Base-by-base conservation (phyloP, 179 eudicot genomes). In the Actinidia arguta region DNA sequence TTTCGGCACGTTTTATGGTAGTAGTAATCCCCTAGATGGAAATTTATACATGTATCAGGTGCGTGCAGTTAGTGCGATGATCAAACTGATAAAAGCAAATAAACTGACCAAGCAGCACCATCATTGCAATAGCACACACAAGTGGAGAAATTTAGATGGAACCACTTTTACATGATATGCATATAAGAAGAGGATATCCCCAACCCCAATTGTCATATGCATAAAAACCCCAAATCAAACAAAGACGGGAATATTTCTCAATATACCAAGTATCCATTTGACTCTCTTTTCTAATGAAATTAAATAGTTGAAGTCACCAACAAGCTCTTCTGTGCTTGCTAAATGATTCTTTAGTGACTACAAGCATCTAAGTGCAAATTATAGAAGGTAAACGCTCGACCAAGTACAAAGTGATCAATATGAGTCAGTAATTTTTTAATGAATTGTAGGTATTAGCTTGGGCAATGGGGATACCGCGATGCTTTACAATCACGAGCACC, bases 31-130 rank as follows among this genome's bases (percentile, higher is more conserved):
- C 39, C 58, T 27, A 50, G 17, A 73, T 24, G 42, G 75, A 70
- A 70, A n/a, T 25, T 2, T 72, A 47, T 47, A 18, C 12, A 55
- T 36, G 47, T 31, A 75, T 36, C 64, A 54, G 14, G 64, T 27
- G 46, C 48, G 36, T 55, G 73, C 46, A 66, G 44, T 42, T 12
- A 42, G n/a, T 42, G 50, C 20, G 42, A 69, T 42, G 25, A 42
- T 69, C 73, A 42, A 20, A 69, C 24, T 69, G 47, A 39, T 8
- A 42, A 69, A 69, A 42, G 73, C 14, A 69, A 69, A 69, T 51
- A 51, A 51, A 73, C 59, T 50, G 13, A 72, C 58, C 31, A 39
- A 50, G 61, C 44, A 51, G 52, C 79, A 76, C 18, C 51, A 56
- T 20, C 17, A 42, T 76, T 76, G 42, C 17, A 58, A 58, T 8